Base-by-base conservation (phyloP, 345 rosid species). In the Brassica incana region DNA sequence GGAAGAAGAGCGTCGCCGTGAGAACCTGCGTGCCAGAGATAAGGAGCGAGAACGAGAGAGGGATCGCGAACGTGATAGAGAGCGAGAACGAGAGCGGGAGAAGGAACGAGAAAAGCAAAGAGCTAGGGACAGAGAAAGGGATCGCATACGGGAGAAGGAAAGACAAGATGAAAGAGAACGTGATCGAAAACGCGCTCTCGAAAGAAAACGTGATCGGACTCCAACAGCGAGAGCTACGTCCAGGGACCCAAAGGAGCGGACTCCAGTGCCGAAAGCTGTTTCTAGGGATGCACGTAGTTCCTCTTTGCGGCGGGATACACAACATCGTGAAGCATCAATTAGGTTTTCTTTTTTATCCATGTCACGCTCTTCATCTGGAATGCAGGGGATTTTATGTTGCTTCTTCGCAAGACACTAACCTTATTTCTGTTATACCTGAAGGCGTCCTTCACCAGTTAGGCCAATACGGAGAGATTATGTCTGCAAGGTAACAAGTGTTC, bases 391-490 rank as follows among this genome's bases (percentile, higher is more conserved):
- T 84, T 65, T 83, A 74, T 88, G 88, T 83, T 83, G 81, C 85
- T 77, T 81, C 85, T 78, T 81, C 85, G 84, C 81, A 81, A 87
- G 30, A 61, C 79, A 87, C 98, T 95, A 87, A 93, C 93, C 87
- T 84, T 82, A 59, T 91, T 86, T 95, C 93, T 93, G 85, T 90
- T 89, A 86, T 93, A 91, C 90, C 80, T 95, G 99, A 95, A 93
- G 98, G 99, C 98, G 90, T 68, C 89, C 81, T 78, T 87, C 99
- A 88, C 98, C 96, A 32, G 77, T 88, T 89, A 91, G 86, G 86
- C 95, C 94, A 82, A 87, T 91, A 90, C 88, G 97, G 82, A 93
- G 98, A 85, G 98, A 95, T 80, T 93, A 95, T 91, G 84, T 89
- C 78, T 91, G 97, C 96, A 95, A 95, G 99, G 98, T 95, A 93